Evolutionary conservation across 768 basidiomycete genomes (phyloP), one percentile per base, ranked within the genome.

Genomic region (Termitomyces sp.): DNA sequence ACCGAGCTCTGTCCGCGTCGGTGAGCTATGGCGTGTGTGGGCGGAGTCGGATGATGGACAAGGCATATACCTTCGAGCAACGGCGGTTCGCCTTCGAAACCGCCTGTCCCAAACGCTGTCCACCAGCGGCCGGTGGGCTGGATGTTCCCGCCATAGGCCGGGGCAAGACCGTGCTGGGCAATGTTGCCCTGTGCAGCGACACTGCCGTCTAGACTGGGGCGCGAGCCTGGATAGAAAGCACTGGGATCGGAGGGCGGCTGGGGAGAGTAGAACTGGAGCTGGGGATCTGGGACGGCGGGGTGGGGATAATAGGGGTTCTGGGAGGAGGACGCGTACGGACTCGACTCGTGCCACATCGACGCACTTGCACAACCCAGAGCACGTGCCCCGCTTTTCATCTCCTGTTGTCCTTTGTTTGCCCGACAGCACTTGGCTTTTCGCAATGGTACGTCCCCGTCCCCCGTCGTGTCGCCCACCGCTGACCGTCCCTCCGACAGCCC

Each of bases 101-200:
- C 94, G 51, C 93, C 94, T 2, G 93, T 94, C 32, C 94, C 94
- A 75, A 98, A 96, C 34, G 94, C 94, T 25, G 91, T 91, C 90
- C 93, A 94, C 94, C 94, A 98, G 17, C 83, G 81, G 2, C 88
- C 89, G 21, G 77, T 73, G 3, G 79, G 68, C 64, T 91, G 86
- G 41, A 94, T 92, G 66, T 79, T 85, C 30, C 92, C 89, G 4
- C 83, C 82, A 63, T 83, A 91, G 0, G 74, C 69, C 45, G 79
- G 75, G 8, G 75, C 68, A 43, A 74, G 76, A 7, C 72, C 73
- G 2, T 73, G 76, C 25, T 75, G 73, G 10, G 76, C 63, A 44
- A 86, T 80, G 35, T 78, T 68, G 30, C 81, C 80, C 59, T 88
- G 86, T 17, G 79, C 75, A n/a, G n/a, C n/a, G n/a, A n/a, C n/a